These are phyloP conservation scores for Scutellaria barbata DNA, from an alignment of 257 asterid genomes.

Conservation along the genomic window DNA sequence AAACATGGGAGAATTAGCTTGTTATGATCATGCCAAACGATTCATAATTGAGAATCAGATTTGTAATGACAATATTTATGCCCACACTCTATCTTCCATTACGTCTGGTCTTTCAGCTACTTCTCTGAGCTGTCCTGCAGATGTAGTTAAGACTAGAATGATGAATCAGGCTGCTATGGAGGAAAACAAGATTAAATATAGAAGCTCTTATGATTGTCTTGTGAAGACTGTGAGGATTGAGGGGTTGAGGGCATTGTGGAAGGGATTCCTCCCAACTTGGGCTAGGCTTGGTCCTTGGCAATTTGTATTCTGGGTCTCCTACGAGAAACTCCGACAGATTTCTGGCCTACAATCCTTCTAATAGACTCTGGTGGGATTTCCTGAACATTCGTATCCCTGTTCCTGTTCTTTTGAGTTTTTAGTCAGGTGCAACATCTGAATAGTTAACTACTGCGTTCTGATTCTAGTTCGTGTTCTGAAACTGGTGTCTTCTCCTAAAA, in stretches of 20 bases:
- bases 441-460: conserved; percentile 10
- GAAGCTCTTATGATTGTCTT: conserved; percentile 70
- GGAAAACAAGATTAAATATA: conserved; percentile 45
- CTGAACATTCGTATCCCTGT: neutral
- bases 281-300: conserved; percentile 99
- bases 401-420: conserved; percentile 2
- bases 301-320: conserved; percentile 90
- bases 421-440: neutral
- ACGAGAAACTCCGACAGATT: conserved; percentile 68
- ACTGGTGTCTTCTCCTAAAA: conserved; percentile 7
- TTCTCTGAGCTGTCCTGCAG: conserved; percentile 86
- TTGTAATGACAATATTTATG: conserved; percentile 69
- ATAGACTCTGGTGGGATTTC: conserved; percentile 10
- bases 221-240: conserved; percentile 72
- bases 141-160: conserved; percentile 84
- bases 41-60: conserved; percentile 56
- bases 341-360: conserved; percentile 77
- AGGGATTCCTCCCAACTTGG: conserved; percentile 93
- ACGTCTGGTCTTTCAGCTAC: conserved; percentile 82
- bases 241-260: conserved; percentile 81
- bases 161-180: conserved; percentile 61
- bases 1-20: conserved; percentile 93
- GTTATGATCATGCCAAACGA: conserved; percentile 81
- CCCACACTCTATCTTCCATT: conserved; percentile 80
- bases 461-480: conserved; percentile 7